Evolutionary conservation across 2,329 filamentous ascomycete genomes (phyloP).

Genomic region (Xylariales sp.): DNA sequence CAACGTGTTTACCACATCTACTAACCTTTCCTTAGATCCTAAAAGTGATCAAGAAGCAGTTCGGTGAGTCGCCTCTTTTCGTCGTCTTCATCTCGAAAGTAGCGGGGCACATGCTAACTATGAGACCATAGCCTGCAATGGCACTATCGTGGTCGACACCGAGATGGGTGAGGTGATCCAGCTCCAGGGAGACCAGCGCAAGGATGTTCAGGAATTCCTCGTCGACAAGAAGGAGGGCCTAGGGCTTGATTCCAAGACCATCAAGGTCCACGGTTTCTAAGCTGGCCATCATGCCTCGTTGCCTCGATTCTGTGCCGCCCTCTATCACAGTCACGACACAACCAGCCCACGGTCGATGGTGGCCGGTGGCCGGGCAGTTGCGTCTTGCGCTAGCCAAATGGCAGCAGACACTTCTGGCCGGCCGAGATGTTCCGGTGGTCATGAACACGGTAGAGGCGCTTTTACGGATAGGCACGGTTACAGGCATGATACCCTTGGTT

Average conservation of each 20-base stretch:
- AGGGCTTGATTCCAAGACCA: slow-evolving; percentile 91
- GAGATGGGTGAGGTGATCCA: slow-evolving; percentile 99
- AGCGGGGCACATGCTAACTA: too few relatives aligned
- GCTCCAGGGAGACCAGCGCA: slow-evolving; percentile 98
- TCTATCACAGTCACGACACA: slow-evolving; percentile 17
- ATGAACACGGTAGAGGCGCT: slow-evolving; percentile 25
- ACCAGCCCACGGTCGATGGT: slow-evolving; percentile 1
- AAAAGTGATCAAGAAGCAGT: slow-evolving; percentile 99
- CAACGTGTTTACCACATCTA: too few relatives aligned
- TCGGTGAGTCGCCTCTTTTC: slow-evolving; percentile 55
- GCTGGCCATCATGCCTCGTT: slow-evolving; percentile 26
- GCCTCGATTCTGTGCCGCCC: slow-evolving; percentile 15
- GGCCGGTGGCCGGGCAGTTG: slow-evolving; percentile 8
- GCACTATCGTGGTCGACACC: slow-evolving; percentile 92
- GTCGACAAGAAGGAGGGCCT: slow-evolving; percentile 92
- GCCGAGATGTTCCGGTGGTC: slow-evolving; percentile 17
- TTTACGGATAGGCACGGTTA: slow-evolving; percentile 24
- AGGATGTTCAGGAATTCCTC: slow-evolving; percentile 97
- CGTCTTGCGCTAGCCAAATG: slow-evolving; percentile 12
- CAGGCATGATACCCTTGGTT: slow-evolving; percentile 28
- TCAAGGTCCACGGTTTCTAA: slow-evolving; percentile 76
- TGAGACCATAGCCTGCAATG: slow-evolving; percentile 94
- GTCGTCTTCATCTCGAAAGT: too few relatives aligned
- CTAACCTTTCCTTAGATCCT: too few relatives aligned
- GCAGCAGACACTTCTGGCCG: slow-evolving; percentile 19